Evolutionary conservation across 2,329 filamentous ascomycete genomes (phyloP), one percentile per base, ranked within the genome.

Genomic region (Nigrospora osmanthi): DNA sequence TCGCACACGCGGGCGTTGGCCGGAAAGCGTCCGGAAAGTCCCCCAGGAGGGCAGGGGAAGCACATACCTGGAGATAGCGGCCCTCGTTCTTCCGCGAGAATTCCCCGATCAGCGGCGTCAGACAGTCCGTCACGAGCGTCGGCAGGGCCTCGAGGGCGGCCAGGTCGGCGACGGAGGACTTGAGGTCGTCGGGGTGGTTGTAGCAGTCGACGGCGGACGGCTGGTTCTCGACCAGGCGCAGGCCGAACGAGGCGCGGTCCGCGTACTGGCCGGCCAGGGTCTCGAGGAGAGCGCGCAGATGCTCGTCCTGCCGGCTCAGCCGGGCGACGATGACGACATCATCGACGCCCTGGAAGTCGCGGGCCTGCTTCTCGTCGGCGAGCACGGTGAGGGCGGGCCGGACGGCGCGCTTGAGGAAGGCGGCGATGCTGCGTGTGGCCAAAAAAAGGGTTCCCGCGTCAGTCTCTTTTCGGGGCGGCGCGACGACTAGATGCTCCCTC

Each of bases 81-180:
- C 68, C 48, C 51, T 76, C 72, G 35, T 65, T 74, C 16, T 65
- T 58, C 28, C 71, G 58, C 1, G 67, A 72, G 43, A 75, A 59
- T 44, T 72, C 66, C 0, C 64, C 66, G 9, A 76, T 67, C 15
- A 70, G 43, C 0, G 68, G 66, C 4, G 54, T 51, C 0, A 66
- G 56, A 41, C 70, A 73, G 4, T 46, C 52, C 28, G 60, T 56
- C 5, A 74, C 44, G 15, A 73, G 64, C 0, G 48, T 54, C n/a
- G 67, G 56, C 4, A 75, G 47, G 0, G 63, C 56, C 7, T 56
- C 54, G 2, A 66, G 53, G 2, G 50, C 50, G 2, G 56, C 50
- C 6, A 70, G 45, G 14, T 68, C 65, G 0, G 59, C 49, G 1
- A 61, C 47, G 6, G 55, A 51, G 44, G 63, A 58, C 35, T 65